These are phyloP conservation scores for Cyberlindnera suaveolens DNA, from an alignment of 805 yeast genomes.

Conservation along the genomic window DNA sequence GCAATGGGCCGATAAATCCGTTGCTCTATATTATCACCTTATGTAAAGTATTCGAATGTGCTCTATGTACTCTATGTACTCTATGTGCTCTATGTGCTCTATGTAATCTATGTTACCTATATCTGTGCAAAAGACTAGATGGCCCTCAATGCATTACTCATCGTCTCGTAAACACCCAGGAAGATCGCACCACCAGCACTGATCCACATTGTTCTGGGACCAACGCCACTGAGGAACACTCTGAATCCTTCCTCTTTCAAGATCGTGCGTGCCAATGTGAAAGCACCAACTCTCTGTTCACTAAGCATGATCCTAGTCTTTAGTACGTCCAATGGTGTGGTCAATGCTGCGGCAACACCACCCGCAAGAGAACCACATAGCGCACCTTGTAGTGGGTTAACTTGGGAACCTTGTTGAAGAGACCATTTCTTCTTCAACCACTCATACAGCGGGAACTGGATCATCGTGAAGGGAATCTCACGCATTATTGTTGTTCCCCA, in stretches of 20 bases:
- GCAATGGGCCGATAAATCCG: too few species aligned
- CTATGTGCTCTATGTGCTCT: too few species aligned
- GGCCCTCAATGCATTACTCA: slow-evolving; percentile 11
- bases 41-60: too few species aligned
- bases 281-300: slow-evolving; percentile 39
- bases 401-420: slow-evolving; percentile 30
- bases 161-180: slow-evolving; percentile 83
- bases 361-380: slow-evolving; percentile 80
- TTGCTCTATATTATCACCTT: too few species aligned
- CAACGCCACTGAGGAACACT: slow-evolving; percentile 79
- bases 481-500: slow-evolving; percentile 90
- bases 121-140: too few species aligned
- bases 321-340: slow-evolving; percentile 75
- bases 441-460: slow-evolving; percentile 94
- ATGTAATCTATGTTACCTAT: too few species aligned
- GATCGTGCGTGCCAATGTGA: slow-evolving; percentile 44
- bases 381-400: slow-evolving; percentile 73
- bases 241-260: slow-evolving; percentile 64
- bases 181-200: slow-evolving; percentile 98
- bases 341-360: slow-evolving; percentile 72
- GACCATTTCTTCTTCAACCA: slow-evolving; percentile 61
- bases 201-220: slow-evolving; percentile 96
- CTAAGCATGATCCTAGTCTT: slow-evolving; percentile 84
- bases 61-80: too few species aligned
- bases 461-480: slow-evolving; percentile 94